Conservation (phyloP, 495 filamentous ascomycete genomes). For the Entonaema liquescens region DNA sequence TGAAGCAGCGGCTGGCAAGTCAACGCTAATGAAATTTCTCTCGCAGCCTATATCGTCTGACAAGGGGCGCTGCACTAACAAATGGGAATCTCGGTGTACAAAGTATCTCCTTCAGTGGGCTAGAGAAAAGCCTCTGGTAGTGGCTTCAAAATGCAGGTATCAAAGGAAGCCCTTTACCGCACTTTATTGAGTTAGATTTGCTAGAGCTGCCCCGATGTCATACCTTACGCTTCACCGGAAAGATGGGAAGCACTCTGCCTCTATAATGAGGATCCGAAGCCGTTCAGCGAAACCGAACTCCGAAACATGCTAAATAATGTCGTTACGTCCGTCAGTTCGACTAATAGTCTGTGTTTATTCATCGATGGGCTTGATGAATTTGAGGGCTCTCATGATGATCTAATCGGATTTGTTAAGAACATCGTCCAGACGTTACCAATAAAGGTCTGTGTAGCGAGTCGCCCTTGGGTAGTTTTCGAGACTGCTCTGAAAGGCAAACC, state of each 20-base stretch:
- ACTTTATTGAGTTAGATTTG: constrained; percentile 28
- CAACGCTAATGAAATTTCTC: constrained; percentile 8
- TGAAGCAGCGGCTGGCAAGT: not conserved
- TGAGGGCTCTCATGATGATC: too few relatives aligned
- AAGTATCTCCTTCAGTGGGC: not conserved
- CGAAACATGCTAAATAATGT: not conserved
- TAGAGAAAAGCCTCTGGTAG: not conserved
- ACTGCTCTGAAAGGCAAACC: constrained; percentile 37
- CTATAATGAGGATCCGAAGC: not conserved
- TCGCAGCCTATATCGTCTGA: not conserved
- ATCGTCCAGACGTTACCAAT: constrained; percentile 46
- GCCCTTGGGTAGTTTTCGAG: constrained; percentile 43
- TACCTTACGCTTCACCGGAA: constrained; percentile 16
- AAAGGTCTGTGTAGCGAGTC: constrained; percentile 52
- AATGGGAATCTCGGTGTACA: not conserved
- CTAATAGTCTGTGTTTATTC: too few relatives aligned
- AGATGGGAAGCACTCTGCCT: constrained; percentile 31
- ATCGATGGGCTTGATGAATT: too few relatives aligned
- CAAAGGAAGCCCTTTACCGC: constrained; percentile 29
- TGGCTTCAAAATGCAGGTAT: constrained; percentile 32
- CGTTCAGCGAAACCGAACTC: not conserved
- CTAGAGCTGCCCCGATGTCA: not conserved
- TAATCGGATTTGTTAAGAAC: constrained; percentile 52
- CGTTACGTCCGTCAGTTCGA: constrained; percentile 21
- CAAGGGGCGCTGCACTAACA: too few relatives aligned